These are phyloP conservation scores for Xylaria sp. DNA, from an alignment of 2,329 filamentous ascomycete genomes.

Conservation along the genomic window DNA sequence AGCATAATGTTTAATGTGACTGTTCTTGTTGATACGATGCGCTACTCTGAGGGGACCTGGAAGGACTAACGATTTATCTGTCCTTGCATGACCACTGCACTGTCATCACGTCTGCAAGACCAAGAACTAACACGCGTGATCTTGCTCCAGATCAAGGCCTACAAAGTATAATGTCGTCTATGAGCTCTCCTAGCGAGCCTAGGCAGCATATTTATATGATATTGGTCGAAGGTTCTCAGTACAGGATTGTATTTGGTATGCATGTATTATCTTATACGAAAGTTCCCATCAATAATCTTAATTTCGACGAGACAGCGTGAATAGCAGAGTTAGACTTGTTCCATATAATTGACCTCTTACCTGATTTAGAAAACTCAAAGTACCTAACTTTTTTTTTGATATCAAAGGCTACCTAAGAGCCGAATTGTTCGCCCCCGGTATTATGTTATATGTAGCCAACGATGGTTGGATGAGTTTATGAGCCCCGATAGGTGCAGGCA, in stretches of 20 bases:
- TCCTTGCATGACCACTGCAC: no score
- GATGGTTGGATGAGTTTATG: not conserved
- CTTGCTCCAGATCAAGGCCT: not conserved
- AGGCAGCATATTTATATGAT: not conserved
- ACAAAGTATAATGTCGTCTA: not conserved
- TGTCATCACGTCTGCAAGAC: not conserved
- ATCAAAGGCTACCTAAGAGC: not conserved
- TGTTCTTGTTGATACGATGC: no score
- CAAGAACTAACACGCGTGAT: not conserved
- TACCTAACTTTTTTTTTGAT: not conserved
- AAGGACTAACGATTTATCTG: not conserved
- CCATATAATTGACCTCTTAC: not conserved
- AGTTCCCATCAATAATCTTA: not conserved
- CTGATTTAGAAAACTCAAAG: not conserved
- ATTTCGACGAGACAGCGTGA: not conserved
- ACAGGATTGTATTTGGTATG: not conserved
- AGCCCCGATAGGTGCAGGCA: not conserved
- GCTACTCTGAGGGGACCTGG: no score
- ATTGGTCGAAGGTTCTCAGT: not conserved
- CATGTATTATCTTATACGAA: not conserved
- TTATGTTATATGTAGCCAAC: not conserved
- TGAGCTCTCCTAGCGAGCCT: not conserved
- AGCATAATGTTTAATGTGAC: no score
- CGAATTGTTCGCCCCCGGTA: not conserved
- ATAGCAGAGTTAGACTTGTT: not conserved